Evolutionary conservation across 1,284 basidiomycete species (phyloP).

Genomic region (Coniferiporia sulphurascens): DNA sequence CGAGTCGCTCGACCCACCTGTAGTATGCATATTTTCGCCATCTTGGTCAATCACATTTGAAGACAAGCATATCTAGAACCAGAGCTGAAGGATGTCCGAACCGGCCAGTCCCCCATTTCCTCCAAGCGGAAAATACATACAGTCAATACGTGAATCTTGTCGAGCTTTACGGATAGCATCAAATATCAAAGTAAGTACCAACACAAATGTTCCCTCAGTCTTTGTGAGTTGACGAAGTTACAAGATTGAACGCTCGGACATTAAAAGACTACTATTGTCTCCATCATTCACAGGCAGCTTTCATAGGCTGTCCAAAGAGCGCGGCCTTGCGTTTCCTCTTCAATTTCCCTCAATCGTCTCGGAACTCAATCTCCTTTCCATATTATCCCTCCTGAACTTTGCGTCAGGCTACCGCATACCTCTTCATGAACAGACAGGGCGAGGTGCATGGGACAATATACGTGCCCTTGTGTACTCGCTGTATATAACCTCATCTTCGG

Average conservation of each 20-base stretch:
- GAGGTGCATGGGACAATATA: conserved; percentile 79
- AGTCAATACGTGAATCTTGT: conserved; percentile 16
- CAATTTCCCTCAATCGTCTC: conserved; percentile 64
- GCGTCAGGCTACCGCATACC: conserved; percentile 72
- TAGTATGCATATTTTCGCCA: too few species aligned
- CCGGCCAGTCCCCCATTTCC: background rate
- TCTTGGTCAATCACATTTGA: too few species aligned
- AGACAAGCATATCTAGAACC: too few species aligned
- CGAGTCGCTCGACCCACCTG: too few species aligned
- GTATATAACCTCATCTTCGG: conserved; percentile 57
- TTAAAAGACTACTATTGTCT: conserved; percentile 59
- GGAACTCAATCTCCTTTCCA: conserved; percentile 69
- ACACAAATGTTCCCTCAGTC: background rate
- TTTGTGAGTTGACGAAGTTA: too few species aligned
- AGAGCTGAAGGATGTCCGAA: background rate
- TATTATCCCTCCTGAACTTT: conserved; percentile 76
- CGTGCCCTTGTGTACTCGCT: conserved; percentile 66
- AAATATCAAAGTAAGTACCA: conserved; percentile 8
- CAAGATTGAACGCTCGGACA: conserved; percentile 51
- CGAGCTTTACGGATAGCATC: conserved; percentile 6
- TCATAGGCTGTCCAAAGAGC: conserved; percentile 51
- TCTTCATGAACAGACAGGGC: conserved; percentile 61
- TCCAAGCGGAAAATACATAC: conserved; percentile 8
- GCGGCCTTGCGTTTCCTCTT: conserved; percentile 72
- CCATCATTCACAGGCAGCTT: conserved; percentile 60